Conservation (phyloP, 106 monocot genomes). For the Dendrobium catenatum region DNA sequence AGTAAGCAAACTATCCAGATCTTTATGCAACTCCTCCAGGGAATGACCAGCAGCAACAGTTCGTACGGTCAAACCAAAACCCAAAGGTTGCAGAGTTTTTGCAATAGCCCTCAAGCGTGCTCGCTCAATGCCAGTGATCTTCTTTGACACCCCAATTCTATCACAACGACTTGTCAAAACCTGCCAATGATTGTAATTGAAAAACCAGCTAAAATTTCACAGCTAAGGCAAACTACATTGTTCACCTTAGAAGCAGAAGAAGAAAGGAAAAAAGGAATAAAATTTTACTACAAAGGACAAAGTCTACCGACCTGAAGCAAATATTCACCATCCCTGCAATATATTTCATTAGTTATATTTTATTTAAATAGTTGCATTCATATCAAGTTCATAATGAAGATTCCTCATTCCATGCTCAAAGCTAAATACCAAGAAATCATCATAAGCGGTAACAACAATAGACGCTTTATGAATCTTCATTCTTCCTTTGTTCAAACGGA, state of each 20-base stretch:
- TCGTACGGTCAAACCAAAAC: slow-evolving; percentile 80
- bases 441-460: neutral
- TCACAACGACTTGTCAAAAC: slow-evolving; percentile 58
- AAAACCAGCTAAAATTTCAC: neutral
- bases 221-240: neutral
- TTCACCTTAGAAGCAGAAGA: neutral
- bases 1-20: slow-evolving; percentile 64
- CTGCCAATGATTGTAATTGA: slow-evolving; percentile 30
- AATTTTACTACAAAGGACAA: too few species aligned
- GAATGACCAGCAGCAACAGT: slow-evolving; percentile 90
- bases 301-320: neutral
- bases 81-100: slow-evolving; percentile 64
- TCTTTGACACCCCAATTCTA: slow-evolving; percentile 89
- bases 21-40: slow-evolving; percentile 83
- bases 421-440: neutral
- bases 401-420: neutral
- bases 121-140: slow-evolving; percentile 75
- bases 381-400: neutral
- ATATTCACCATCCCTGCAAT: neutral
- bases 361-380: neutral
- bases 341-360: neutral
- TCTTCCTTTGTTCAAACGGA: neutral
- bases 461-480: neutral
- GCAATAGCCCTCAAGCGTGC: slow-evolving; percentile 76
- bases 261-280: neutral